Base-by-base conservation (phyloP, 768 basidiomycete genomes). In the Serendipita vermifera region DNA sequence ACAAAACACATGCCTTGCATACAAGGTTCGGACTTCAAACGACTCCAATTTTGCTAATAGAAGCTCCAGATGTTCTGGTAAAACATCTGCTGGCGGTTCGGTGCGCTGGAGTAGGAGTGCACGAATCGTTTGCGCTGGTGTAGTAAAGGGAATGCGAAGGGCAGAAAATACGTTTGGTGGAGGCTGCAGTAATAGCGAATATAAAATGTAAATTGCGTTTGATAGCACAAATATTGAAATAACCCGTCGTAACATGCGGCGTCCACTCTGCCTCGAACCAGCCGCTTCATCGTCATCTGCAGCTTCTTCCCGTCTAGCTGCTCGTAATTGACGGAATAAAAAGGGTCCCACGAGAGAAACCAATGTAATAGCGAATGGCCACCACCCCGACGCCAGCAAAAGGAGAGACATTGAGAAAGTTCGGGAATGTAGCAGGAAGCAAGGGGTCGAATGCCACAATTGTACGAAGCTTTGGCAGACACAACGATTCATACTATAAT, bases 161-260 rank as follows among this genome's bases (percentile, higher is more conserved):
- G 71, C 67, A 35, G 68, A 70, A 65, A 84, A 87, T 31, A 87
- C 64, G 62, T 86, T 86, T 41, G 74, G 73, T 6, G 84, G 81
- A 51, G 73, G 74, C 22, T 69, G 65, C 13, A 77, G 66, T 31
- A 77, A 62, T 6, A 81, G 57, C 22, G 63, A 64, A 62, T 79
- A 72, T 15, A 80, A 65, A 20, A 75, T 68, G 59, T 71, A 76
- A 22, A 81, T 62, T 0, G 80, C 73, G 61, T 85, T 79, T 14
- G 58, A 36, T 17, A 54, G 13, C 7, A 60, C 17, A 35, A 56
- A 48, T 33, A 29, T 24, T 26, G 59, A 43, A 32, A 59, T 56
- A 24, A 56, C 48, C 51, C 31, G 32, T 32, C 56, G 40, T 5
- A 15, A 20, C 31, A 29, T 26, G 31, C 46, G 46, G 5, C 31